Evolutionary conservation across 306 rosid species (phyloP), one percentile per base, ranked within the genome.

Genomic region (Pterocarpus macrocarpus): DNA sequence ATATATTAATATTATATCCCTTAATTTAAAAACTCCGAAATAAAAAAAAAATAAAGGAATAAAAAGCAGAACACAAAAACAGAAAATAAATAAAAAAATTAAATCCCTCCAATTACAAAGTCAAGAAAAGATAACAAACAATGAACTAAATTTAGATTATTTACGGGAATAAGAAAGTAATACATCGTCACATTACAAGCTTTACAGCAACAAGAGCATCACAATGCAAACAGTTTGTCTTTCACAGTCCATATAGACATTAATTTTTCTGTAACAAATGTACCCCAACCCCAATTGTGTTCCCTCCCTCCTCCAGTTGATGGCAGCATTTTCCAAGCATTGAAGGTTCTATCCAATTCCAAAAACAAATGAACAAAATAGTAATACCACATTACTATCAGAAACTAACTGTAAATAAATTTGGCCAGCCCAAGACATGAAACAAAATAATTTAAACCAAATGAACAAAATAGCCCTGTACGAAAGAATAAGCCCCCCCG

Each of bases 381-480:
- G 47, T 43, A 10, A 81, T 30, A 67, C 13, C 52, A 77, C 81
- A 50, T 14, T 2, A 71, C 61, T 71, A 36, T 28, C 8, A 65
- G 41, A 71, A 68, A 49, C 50, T 66, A 65, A 85, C 13, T 15
- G 79, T 75, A 66, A 71, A 85, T 71, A 28, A 64, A 76, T 70
- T 71, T 47, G 22, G 39, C 80, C 80, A 76, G 79, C 34, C 82
- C 66, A 77, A 64, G 55, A 83, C 69, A 38, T 28, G 14, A 80
- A 76, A 83, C 81, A 77, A 81, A 80, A 81, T 62, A 80, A 77
- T 72, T 76, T 57, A 82, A 76, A 63, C 71, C 70, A 76, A 76
- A 83, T 78, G 87, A 77, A 86, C 73, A 83, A 81, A 80, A 72
- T 83, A 79, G 36, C 55, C 81, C 87, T 5, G 78, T 86, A 83